phyloP scores from a whole-genome alignment of 306 rosid species.

The Cyamopsis tetragonoloba region DNA sequence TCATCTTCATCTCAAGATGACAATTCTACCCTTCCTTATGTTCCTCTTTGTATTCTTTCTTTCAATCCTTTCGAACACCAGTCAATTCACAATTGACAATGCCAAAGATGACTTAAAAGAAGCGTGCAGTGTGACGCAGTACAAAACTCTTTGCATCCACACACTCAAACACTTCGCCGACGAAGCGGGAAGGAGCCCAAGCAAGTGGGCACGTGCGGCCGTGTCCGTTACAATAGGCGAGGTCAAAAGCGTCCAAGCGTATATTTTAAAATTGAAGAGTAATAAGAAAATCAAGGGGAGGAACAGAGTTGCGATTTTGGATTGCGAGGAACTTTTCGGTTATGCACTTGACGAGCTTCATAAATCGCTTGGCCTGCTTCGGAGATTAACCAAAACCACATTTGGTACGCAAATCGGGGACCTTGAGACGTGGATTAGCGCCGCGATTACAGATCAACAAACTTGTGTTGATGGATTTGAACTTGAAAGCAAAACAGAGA shows the following conservation, averaged over 20 bases:
- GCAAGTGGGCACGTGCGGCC: conserved; percentile 73
- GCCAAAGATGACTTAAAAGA: conserved; percentile 36
- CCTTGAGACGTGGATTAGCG: conserved; percentile 65
- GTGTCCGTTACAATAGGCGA: conserved; percentile 60
- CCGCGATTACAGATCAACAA: conserved; percentile 55
- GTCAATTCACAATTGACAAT: conserved; percentile 14
- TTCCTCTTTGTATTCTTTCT: background rate
- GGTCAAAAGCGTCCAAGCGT: conserved; percentile 31
- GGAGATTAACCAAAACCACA: conserved; percentile 42
- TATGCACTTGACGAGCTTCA: conserved; percentile 61
- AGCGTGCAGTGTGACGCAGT: conserved; percentile 63
- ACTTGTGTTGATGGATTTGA: conserved; percentile 66
- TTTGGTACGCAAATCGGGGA: conserved; percentile 54
- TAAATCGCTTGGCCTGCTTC: conserved; percentile 46
- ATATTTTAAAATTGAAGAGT: conserved; percentile 28
- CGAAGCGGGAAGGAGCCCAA: conserved; percentile 49
- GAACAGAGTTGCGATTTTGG: conserved; percentile 47
- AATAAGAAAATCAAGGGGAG: conserved; percentile 24
- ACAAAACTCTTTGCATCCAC: conserved; percentile 44
- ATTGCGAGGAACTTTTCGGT: conserved; percentile 47
- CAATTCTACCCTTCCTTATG: background rate
- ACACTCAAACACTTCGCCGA: conserved; percentile 48
- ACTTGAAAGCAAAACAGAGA: conserved; percentile 29
- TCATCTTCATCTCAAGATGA: conserved; percentile 17
- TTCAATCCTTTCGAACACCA: background rate